Base-by-base conservation (phyloP, 176 grass and related monocot species). In the Avena insularis region DNA sequence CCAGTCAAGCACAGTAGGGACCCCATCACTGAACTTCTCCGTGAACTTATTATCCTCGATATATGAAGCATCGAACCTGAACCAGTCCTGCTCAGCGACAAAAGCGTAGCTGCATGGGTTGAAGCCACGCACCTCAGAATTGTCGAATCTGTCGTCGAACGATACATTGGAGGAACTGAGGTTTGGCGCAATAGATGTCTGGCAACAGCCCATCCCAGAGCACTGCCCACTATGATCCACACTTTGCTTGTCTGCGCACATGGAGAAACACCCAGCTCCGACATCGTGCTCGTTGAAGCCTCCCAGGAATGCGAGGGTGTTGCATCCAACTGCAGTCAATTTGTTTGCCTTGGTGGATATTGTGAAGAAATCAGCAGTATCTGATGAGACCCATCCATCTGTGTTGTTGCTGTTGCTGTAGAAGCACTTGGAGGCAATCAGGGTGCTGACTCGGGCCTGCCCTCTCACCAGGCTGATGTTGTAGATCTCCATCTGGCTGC, bases 171-270 rank as follows among this genome's bases (percentile, higher is more conserved):
- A 74, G 33, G 56, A 85, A 17, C 0, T 79, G 45, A 89, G 82
- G 8, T 66, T 80, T 47, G 87, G 57, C 8, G 87, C 82, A 0
- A 89, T 89, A 0, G 87, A 46, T 33, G 87, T 89, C 66, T 89
- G 87, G 55, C 87, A 89, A 17, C 87, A 89, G 11, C 87, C 82
- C 82, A 85, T 74, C 12, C 88, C 88, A 17, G 88, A 89, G 82
- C 88, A 89, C 29, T 89, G 88, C 11, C 82, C 35, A 4, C 58
- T 81, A 0, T 2, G 6, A 48, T 85, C 88, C 16, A 81, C 77
- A 4, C 75, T 20, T 1, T 80, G 21, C 12, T 81, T 75, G 48
- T 81, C 33, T 1, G 7, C 0, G 48, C 88, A 89, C 58, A 89
- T 48, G 0, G 88, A 89, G 3, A 85, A 67, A 61, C 88, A 89